These are phyloP conservation scores for Keithomyces neogunnii DNA, from an alignment of 2,329 filamentous ascomycete species.

Conservation along the genomic window DNA sequence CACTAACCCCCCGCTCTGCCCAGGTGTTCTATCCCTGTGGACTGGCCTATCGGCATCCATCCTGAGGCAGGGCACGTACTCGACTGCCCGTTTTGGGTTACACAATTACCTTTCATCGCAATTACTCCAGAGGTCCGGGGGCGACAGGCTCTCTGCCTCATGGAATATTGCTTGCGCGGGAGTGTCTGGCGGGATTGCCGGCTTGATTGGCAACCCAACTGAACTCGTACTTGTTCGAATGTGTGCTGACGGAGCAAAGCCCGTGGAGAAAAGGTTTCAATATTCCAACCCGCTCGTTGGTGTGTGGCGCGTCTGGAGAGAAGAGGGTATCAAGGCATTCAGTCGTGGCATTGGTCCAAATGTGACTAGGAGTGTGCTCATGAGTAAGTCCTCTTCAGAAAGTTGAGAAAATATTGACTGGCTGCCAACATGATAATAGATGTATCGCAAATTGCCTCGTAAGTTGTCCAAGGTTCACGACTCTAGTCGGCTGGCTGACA, in stretches of 20 bases:
- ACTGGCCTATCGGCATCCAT: slow-evolving; percentile 34
- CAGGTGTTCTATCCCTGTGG: slow-evolving; percentile 34
- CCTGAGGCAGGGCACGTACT: slow-evolving; percentile 34
- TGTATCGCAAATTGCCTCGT: slow-evolving; percentile 36
- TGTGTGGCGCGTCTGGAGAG: slow-evolving; percentile 22
- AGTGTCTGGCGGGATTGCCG: too few species aligned
- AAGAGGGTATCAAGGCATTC: slow-evolving; percentile 31
- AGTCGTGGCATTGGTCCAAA: slow-evolving; percentile 30
- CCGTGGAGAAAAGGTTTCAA: slow-evolving; percentile 23
- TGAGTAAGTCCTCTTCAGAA: slow-evolving; percentile 25
- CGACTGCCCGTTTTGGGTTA: slow-evolving; percentile 34
- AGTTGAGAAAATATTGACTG: not conserved
- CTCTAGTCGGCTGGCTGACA: not conserved
- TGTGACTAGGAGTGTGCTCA: slow-evolving; percentile 32
- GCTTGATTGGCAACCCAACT: slow-evolving; percentile 31
- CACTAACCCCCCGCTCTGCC: not conserved
- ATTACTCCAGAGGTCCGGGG: slow-evolving; percentile 14
- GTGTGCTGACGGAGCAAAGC: slow-evolving; percentile 36
- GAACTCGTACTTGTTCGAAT: slow-evolving; percentile 36
- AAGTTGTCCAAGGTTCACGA: slow-evolving; percentile 6
- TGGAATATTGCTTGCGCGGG: not conserved
- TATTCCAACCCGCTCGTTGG: slow-evolving; percentile 30
- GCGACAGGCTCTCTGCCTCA: slow-evolving; percentile 20
- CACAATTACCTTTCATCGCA: slow-evolving; percentile 25
- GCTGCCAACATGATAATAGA: slow-evolving; percentile 19